These are phyloP conservation scores for Phytophthora vignae DNA, from an alignment of 352 stramenopile species.

Conservation along the genomic window DNA sequence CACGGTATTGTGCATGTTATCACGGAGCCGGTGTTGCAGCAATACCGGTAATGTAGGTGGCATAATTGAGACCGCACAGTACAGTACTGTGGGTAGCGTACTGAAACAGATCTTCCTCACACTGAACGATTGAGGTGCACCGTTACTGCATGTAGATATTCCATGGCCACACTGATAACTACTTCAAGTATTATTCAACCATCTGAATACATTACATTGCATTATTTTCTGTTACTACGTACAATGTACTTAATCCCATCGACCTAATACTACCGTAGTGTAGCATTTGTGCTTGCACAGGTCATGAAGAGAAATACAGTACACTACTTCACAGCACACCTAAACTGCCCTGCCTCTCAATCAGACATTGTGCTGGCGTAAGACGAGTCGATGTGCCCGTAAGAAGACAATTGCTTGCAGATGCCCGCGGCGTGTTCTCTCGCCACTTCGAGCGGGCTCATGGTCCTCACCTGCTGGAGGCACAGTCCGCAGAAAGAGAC, in stretches of 20 bases:
- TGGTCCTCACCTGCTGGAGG: constrained; percentile 29
- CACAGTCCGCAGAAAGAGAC: constrained; percentile 42
- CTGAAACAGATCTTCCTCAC: too few relatives aligned
- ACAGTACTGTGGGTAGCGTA: neutral
- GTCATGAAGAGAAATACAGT: too few relatives aligned
- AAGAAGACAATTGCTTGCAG: constrained; percentile 9
- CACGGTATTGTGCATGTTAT: neutral
- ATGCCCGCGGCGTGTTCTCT: constrained; percentile 21
- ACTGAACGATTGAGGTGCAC: too few relatives aligned
- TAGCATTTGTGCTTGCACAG: too few relatives aligned
- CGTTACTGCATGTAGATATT: too few relatives aligned
- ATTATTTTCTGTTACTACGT: too few relatives aligned
- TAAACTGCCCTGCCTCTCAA: neutral
- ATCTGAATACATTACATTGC: too few relatives aligned
- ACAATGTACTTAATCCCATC: too few relatives aligned
- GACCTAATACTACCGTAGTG: too few relatives aligned
- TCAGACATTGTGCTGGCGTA: constrained; percentile 15
- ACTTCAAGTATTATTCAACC: too few relatives aligned
- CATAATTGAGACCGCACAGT: neutral
- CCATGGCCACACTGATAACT: too few relatives aligned
- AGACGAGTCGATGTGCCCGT: constrained; percentile 10
- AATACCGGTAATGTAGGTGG: neutral
- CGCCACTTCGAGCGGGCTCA: constrained; percentile 36
- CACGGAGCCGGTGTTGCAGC: neutral
- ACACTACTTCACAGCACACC: too few relatives aligned